Conservation (phyloP, 257 asterid species). For the Handroanthus guayacan region DNA sequence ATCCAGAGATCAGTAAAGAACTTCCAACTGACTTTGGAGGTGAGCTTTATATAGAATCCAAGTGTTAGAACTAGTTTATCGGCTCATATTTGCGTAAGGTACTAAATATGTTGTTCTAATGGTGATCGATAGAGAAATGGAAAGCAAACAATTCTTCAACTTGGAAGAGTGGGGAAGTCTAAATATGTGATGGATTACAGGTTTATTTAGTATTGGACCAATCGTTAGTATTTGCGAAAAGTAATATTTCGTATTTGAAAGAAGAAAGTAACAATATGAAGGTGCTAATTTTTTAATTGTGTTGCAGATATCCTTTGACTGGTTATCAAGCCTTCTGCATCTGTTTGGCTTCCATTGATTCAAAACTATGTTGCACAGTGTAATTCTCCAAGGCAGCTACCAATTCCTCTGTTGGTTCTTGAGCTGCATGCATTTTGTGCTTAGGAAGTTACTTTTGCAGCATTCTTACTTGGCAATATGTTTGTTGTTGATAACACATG, state of each 20-base stretch:
- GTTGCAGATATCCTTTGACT: conserved; percentile 85
- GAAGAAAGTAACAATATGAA: not conserved
- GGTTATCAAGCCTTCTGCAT: conserved; percentile 96
- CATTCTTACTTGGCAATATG: not conserved
- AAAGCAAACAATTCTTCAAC: conserved; percentile 89
- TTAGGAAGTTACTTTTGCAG: not conserved
- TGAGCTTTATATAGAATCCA: conserved; percentile 32
- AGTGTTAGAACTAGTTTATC: not conserved
- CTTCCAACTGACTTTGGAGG: conserved; percentile 87
- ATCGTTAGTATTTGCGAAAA: not conserved
- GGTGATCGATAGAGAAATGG: conserved; percentile 62
- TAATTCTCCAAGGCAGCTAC: conserved; percentile 29
- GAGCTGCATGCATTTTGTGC: conserved; percentile 5
- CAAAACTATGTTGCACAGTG: conserved; percentile 89
- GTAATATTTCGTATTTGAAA: not conserved
- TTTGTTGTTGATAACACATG: not conserved
- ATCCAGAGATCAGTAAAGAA: conserved; percentile 90
- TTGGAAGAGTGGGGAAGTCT: conserved; percentile 84
- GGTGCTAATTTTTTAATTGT: not conserved
- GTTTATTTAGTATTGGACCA: conserved; percentile 38
- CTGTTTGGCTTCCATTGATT: conserved; percentile 86
- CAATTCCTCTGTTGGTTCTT: not conserved
- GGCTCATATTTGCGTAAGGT: not conserved
- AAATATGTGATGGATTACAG: conserved; percentile 94
- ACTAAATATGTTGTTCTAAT: not conserved